Base-by-base conservation (phyloP, 805 yeast genomes). In the Candida morakotiae region DNA sequence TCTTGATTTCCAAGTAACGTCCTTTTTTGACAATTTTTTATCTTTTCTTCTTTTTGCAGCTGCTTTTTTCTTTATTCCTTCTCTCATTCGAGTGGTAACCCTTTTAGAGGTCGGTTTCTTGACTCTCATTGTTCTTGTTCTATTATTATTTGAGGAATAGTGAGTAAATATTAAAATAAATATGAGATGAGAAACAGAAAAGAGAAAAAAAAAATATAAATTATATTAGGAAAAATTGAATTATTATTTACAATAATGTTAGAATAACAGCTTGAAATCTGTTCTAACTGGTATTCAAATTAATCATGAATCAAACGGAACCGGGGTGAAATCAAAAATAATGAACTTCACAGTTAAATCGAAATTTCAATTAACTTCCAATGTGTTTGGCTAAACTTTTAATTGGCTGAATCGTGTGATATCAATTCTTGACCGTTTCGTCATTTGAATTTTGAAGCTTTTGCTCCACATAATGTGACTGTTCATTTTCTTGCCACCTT, bases 61-160 rank as follows among this genome's bases (percentile, higher is more conserved):
- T 2, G 95, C 89, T 66, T 93, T 93, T 77, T 88, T 93, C 70
- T 87, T 84, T 59, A 93, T 88, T 46, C 98, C 98, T 62, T 89
- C 96, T 56, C 88, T 80, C 86, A 89, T 79, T 62, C 94, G 87
- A 53, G 98, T 91, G 56, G 93, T 77, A 36, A 81, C 73, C 67
- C 98, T 80, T 66, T 91, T 93, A 43, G 95, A 84, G 27, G 88
- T 82, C 45, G 83, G 83, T 67, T 72, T 65, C 65, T 71, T 64
- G 40, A 70, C 71, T 65, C 71, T 71, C 74, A 67, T 72, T 9
- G 21, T 35, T n/a, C 20, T 4, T 23, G 28, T 21, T n/a, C n/a
- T n/a, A 19, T 13, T 28, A 28, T 17, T 28, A 13, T 10, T n/a
- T n/a, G n/a, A n/a, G n/a, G n/a, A n/a, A n/a, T n/a, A n/a, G n/a